These are phyloP conservation scores for Pseudohalonectria lignicola DNA, from an alignment of 2,329 filamentous ascomycete genomes.

Conservation along the genomic window DNA sequence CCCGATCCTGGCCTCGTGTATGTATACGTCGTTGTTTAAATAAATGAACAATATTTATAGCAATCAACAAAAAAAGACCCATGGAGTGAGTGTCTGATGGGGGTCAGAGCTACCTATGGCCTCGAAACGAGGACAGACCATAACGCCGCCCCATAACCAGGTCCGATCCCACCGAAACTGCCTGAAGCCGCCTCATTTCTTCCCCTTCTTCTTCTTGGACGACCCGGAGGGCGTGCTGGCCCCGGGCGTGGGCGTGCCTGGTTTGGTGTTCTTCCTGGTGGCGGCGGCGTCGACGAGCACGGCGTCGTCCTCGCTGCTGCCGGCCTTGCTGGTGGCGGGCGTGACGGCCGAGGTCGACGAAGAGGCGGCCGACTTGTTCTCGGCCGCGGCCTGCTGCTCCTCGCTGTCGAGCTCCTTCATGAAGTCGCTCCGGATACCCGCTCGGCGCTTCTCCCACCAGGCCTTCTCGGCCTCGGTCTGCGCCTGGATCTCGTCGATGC, in stretches of 20 bases:
- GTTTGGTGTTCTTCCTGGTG: constrained; percentile 7
- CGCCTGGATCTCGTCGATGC: constrained; percentile 63
- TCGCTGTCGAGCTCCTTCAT: constrained; percentile 74
- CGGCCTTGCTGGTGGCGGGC: constrained; percentile 21
- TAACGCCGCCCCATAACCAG: no score
- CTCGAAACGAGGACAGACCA: no score
- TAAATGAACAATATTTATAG: no score
- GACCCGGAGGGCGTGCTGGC: constrained; percentile 9
- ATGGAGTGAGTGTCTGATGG: no score
- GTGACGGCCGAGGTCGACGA: constrained; percentile 50
- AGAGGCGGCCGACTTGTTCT: constrained; percentile 24
- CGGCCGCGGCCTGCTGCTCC: constrained; percentile 30
- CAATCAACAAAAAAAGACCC: no score
- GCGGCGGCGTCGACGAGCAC: constrained; percentile 60
- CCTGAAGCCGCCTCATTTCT: constrained; percentile 32
- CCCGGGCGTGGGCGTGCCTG: neutral
- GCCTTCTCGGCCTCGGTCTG: constrained; percentile 65
- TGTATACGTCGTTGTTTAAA: no score
- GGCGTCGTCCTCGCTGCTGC: constrained; percentile 58
- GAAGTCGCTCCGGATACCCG: constrained; percentile 62
- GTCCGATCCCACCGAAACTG: no score
- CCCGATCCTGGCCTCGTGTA: no score
- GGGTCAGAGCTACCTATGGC: no score
- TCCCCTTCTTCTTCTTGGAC: constrained; percentile 53
- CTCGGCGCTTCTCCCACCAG: constrained; percentile 85